Evolutionary conservation across 345 rosid genomes (phyloP).

Genomic region (Microthlaspi erraticum): DNA sequence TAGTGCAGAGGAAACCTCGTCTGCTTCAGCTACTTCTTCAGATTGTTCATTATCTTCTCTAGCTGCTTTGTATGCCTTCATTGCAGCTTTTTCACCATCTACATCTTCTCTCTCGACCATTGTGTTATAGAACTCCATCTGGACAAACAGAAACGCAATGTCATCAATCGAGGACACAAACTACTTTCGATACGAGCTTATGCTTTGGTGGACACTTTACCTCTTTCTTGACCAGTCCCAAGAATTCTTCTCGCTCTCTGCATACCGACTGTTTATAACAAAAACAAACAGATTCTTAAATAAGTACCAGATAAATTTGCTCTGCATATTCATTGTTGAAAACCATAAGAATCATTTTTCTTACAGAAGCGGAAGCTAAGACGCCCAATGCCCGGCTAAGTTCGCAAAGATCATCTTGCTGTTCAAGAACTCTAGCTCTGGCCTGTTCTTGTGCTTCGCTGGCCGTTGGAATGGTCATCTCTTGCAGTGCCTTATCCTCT

Average conservation of each 20-base stretch:
- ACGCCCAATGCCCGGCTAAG: conserved; percentile 87
- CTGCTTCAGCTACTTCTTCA: conserved; percentile 57
- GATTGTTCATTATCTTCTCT: conserved; percentile 64
- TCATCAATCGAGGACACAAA: conserved; percentile 10
- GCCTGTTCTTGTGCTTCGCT: conserved; percentile 79
- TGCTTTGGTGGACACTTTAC: conserved; percentile 46
- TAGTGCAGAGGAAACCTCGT: conserved; percentile 79
- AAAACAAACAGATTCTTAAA: conserved; percentile 35
- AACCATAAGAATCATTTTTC: conserved; percentile 41
- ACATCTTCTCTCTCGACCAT: conserved; percentile 74
- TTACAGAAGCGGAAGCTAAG: conserved; percentile 94
- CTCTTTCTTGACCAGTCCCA: conserved; percentile 88
- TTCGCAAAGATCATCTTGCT: conserved; percentile 78
- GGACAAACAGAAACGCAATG: conserved; percentile 36
- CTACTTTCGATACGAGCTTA: conserved; percentile 1
- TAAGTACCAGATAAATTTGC: conserved; percentile 12
- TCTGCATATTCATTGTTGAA: conserved; percentile 11
- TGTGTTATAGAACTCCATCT: conserved; percentile 90
- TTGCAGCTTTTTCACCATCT: conserved; percentile 71
- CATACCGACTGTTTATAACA: conserved; percentile 75
- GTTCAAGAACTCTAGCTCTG: conserved; percentile 70
- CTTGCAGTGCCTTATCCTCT: conserved; percentile 82
- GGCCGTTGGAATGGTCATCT: conserved; percentile 66
- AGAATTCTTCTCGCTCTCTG: conserved; percentile 87
- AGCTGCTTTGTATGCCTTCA: conserved; percentile 85